These are phyloP conservation scores for Tricholoma terreum DNA, from an alignment of 768 basidiomycete species.

Conservation along the genomic window DNA sequence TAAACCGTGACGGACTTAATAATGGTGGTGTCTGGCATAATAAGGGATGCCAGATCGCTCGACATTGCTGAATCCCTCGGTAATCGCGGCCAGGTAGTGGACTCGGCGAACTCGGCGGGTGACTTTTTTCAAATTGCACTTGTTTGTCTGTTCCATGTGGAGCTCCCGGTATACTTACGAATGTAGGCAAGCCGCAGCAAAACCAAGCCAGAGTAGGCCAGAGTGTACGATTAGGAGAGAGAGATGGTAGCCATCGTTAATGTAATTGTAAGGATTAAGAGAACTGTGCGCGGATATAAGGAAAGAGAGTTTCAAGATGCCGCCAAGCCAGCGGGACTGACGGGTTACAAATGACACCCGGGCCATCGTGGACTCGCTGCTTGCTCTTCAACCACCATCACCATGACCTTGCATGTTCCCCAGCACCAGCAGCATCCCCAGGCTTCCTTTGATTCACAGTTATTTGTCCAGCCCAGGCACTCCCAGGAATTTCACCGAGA, in stretches of 20 bases:
- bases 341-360: neutral
- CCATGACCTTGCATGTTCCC: conserved; percentile 9
- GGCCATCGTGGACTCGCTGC: neutral
- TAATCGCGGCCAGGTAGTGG: too few species aligned
- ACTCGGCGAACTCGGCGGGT: too few species aligned
- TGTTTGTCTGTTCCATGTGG: neutral
- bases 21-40: conserved; percentile 43
- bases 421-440: conserved; percentile 14
- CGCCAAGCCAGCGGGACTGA: neutral
- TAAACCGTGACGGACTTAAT: conserved; percentile 56
- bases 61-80: conserved; percentile 8
- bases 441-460: conserved; percentile 8
- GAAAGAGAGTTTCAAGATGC: neutral
- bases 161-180: too few species aligned
- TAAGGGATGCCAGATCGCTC: conserved; percentile 34
- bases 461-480: neutral
- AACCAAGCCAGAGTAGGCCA: too few species aligned
- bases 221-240: too few species aligned
- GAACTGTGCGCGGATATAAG: too few species aligned
- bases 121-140: neutral
- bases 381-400: conserved; percentile 9
- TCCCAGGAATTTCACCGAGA: conserved; percentile 8
- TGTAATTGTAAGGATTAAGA: too few species aligned
- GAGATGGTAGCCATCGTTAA: too few species aligned
- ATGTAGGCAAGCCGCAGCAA: too few species aligned